Evolutionary conservation across 139 green algal species (phyloP), one percentile per base, ranked within the genome.

Genomic region (Chlorella sp.): DNA sequence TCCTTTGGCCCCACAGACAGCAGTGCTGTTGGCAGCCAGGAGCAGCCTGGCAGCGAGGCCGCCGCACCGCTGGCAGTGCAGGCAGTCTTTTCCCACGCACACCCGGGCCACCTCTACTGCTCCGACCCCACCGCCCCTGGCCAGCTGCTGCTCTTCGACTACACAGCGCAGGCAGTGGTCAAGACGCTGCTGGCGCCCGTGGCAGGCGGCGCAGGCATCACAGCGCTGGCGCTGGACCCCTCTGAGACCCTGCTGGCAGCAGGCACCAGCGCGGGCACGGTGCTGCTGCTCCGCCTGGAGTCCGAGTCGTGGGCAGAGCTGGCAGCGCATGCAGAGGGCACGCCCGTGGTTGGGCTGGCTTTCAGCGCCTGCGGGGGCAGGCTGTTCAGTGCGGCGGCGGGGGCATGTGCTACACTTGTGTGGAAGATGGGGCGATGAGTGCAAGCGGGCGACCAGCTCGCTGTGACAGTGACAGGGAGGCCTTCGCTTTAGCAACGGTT

Each of bases 301-400:
- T 85, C 76, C 36, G 86, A 89, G 86, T 76, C 86, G 34, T 89
- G 86, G 86, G 26, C 75, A n/a, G 86, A 89, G 75, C 39, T 89
- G 53, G 78, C 42, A 16, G 76, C 57, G 36, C 86, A 89, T 15
- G 84, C 28, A 24, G 68, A 42, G 39, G 75, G 75, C 24, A 76
- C 22, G 15, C 9, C 76, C 5, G 75, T 89, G 53, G 42, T n/a
- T 16, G 76, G 86, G 53, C 86, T 89, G 34, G 76, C 75, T 12
- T 89, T 89, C 86, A 88, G 75, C 75, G 28, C 86, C 16, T 77
- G 76, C 18, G 86, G 86, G 0, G 14, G 18, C 7, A 15, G 19
- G 42, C 76, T 89, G 34, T 85, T 40, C 36, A 88, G 83, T 57
- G 53, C 76, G 22, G 86, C 84, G 30, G 84, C 85, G 36, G 69